These are phyloP conservation scores for Citrus inodora DNA, from an alignment of 345 rosid species.

Conservation along the genomic window DNA sequence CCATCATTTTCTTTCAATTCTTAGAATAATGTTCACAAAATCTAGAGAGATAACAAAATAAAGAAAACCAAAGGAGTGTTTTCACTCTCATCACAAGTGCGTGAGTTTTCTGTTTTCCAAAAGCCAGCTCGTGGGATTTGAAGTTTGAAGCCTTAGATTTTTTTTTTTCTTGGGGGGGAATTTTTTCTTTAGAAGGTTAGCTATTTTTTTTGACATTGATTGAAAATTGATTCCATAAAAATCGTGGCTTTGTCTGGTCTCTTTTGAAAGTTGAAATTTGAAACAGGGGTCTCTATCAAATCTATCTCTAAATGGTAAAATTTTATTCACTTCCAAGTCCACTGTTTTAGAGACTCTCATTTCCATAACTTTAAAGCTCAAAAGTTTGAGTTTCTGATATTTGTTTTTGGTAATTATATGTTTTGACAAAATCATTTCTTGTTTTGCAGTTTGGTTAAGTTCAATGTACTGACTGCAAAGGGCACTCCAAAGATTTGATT, in stretches of 20 bases:
- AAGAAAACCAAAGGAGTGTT: not conserved
- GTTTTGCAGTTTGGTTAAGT: conserved; percentile 21
- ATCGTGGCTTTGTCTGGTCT: conserved; percentile 28
- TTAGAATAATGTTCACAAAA: not conserved
- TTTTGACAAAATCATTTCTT: conserved; percentile 5
- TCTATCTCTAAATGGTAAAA: conserved; percentile 37
- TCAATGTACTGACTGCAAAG: conserved; percentile 24
- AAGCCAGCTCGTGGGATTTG: not conserved
- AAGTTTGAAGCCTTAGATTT: not conserved
- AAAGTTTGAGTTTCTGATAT: not conserved
- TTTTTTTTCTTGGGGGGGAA: too few species aligned
- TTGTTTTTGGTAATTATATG: conserved; percentile 13
- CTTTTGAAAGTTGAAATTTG: conserved; percentile 12
- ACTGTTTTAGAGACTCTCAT: conserved; percentile 24
- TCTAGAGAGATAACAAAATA: not conserved
- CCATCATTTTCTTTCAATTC: conserved; percentile 6
- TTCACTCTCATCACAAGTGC: not conserved
- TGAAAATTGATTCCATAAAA: conserved; percentile 18
- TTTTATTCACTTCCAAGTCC: conserved; percentile 19
- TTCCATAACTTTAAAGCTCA: conserved; percentile 17
- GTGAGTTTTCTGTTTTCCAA: not conserved
- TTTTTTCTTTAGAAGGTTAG: conserved; percentile 16
- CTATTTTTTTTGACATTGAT: conserved; percentile 24
- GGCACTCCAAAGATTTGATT: conserved; percentile 18
- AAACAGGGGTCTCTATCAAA: conserved; percentile 39